Evolutionary conservation across 179 eudicot genomes (phyloP), one percentile per base, ranked within the genome.

Genomic region (Patellifolia procumbens): DNA sequence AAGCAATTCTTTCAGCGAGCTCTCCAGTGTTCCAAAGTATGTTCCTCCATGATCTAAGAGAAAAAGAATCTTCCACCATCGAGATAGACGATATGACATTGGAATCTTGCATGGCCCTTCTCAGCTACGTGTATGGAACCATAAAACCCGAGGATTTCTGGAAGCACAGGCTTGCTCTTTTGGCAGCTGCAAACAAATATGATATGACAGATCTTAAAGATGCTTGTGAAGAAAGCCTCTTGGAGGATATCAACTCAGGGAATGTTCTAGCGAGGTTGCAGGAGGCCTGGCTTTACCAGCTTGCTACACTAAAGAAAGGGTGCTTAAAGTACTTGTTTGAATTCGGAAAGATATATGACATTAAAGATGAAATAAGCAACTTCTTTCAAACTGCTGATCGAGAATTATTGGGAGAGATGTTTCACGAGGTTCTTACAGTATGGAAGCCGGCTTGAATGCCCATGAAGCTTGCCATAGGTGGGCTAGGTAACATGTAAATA

Each of bases 151-250:
- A 89, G 39, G 94, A 89, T 31, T 94, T 94, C 74, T 89, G 96
- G 94, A 89, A 85, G 83, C 97, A 94, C 74, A 84, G 97, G 60
- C 76, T 92, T 31, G 86, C 87, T 3, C 76, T 94, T 39, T 78
- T 92, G 7, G 89, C 89, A n/a, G 96, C 98, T 0, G 92, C 98
- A 37, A 87, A 92, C 81, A 92, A 94, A 85, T 92, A 94, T 32
- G 91, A 87, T 28, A 91, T 94, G 24, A 46, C 51, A 0, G 88
- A 82, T 65, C 80, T 94, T 29, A 94, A 92, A 76, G 88, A 89
- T 35, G 85, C 90, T 12, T 94, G 98, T 55, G 93, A 94, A 72
- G 93, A 92, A 62, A 92, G 97, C 81, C 89, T 94, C 32, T 45
- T 94, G 74, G 94, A 94, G 82, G 97, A 94, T 68, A 88, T 94